These are phyloP conservation scores for Dissoconium aciculare DNA, from an alignment of 2,329 filamentous ascomycete genomes.

Conservation along the genomic window DNA sequence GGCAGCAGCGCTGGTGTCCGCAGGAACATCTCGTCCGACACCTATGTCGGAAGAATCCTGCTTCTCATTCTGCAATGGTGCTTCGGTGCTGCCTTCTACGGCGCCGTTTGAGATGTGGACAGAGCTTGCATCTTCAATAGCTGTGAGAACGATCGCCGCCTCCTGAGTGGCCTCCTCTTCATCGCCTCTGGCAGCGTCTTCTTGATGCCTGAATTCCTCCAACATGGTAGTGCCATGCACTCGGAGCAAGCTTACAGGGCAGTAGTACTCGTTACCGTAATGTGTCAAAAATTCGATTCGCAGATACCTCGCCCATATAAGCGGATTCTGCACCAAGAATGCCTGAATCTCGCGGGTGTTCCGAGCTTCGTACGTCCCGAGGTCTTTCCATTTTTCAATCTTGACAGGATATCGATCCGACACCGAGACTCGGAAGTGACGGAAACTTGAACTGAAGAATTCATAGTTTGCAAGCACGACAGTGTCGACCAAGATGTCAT, in stretches of 20 bases:
- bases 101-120: no score
- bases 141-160: no score
- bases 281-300: slow-evolving; percentile 84
- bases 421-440: slow-evolving; percentile 78
- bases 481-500: slow-evolving; percentile 76
- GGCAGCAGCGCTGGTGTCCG: no score
- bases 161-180: slow-evolving; percentile 43
- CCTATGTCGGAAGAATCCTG: no score
- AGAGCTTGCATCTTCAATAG: no score
- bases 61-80: no score
- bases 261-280: slow-evolving; percentile 94
- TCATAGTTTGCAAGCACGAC: slow-evolving; percentile 97
- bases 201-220: slow-evolving; percentile 82
- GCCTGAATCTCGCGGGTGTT: slow-evolving; percentile 91
- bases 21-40: no score
- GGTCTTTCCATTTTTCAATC: slow-evolving; percentile 73
- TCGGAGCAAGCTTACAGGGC: slow-evolving; percentile 74
- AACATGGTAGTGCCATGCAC: slow-evolving; percentile 91
- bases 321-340: slow-evolving; percentile 82
- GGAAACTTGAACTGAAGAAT: slow-evolving; percentile 96
- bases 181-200: slow-evolving; percentile 46
- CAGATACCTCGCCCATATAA: slow-evolving; percentile 90
- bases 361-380: slow-evolving; percentile 78
- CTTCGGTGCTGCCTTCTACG: no score
- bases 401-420: slow-evolving; percentile 93